Conservation (phyloP, 805 yeast genomes). For the Grigorovia yakushimaensis region DNA sequence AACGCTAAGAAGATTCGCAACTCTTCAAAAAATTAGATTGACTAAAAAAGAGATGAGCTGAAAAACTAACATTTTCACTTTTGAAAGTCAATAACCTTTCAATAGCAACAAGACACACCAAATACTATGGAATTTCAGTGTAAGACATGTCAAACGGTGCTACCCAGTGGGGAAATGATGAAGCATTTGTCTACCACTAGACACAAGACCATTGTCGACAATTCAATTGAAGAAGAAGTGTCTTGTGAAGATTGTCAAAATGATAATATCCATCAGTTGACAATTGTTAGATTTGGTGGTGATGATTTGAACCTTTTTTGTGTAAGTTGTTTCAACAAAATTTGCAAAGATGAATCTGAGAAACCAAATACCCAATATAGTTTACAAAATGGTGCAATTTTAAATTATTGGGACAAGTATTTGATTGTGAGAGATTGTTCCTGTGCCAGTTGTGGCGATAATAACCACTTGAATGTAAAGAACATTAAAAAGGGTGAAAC, state of each 20-base stretch:
- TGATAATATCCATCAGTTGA: conserved; percentile 43
- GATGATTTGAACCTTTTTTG: conserved; percentile 45
- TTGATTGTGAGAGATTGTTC: conserved; percentile 40
- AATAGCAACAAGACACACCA: not conserved
- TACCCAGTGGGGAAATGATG: conserved; percentile 34
- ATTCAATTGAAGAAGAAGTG: conserved; percentile 32
- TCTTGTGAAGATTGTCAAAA: conserved; percentile 50
- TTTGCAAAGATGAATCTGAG: conserved; percentile 7
- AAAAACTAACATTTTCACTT: too few relatives aligned
- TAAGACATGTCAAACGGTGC: conserved; percentile 34
- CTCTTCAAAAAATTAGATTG: not conserved
- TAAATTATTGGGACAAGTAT: conserved; percentile 39
- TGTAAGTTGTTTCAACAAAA: conserved; percentile 35
- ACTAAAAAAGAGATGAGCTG: not conserved
- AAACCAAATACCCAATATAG: conserved; percentile 40
- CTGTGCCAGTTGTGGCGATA: conserved; percentile 35
- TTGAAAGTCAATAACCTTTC: not conserved
- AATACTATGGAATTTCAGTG: conserved; percentile 30
- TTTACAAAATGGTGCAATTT: conserved; percentile 45
- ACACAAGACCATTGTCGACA: conserved; percentile 38
- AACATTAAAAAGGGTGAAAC: conserved; percentile 6
- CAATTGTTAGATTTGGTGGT: conserved; percentile 43
- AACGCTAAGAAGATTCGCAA: too few relatives aligned
- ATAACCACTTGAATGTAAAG: conserved; percentile 35
- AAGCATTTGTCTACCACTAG: conserved; percentile 45